Base-by-base conservation (phyloP, 805 yeast species). In the Blastobotrys peoriensis region DNA sequence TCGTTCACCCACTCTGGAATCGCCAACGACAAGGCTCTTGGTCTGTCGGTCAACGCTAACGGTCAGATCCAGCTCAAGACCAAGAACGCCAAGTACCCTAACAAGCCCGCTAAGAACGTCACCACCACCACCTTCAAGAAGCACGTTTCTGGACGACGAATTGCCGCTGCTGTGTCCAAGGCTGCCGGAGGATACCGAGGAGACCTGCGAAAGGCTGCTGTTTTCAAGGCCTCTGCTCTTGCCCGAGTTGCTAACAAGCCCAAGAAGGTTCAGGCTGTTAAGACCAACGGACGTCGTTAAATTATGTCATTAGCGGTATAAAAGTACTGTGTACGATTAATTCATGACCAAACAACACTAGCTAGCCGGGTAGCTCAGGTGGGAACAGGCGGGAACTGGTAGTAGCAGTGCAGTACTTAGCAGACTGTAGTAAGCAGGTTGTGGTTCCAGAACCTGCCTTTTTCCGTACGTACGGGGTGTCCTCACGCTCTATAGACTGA, bases 11-110 rank as follows among this genome's bases (percentile, higher is more conserved):
- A 70, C 47, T 68, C 78, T 43, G 76, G 78, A 59, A 64, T 71
- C 58, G 71, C 64, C 55, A 71, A 70, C 68, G 63, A 63, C 59
- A 71, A 70, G 66, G 77, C 79, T 49, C 52, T 71, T 48, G 75
- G 75, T 61, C 67, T 73, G 54, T 25, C 30, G 8, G 52, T 65
- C 51, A 58, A 54, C 59, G 56, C 42, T 33, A 55, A 59, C 48
- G 74, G 71, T 50, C 54, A 63, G 56, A 62, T 73, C 57, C 61
- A 64, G 50, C 61, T 71, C 45, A 48, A 63, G 51, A 58, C 75
- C 61, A 73, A 72, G 69, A 60, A 57, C 54, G 62, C 64, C 57
- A 68, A 71, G 63, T 59, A 67, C 65, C 61, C 68, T 58, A 69
- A 67, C 73, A 67, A 70, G 64, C 76, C 77, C 60, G 60, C 68